Base-by-base conservation (phyloP, 345 rosid species). In the Euphorbia pulcherrima region DNA sequence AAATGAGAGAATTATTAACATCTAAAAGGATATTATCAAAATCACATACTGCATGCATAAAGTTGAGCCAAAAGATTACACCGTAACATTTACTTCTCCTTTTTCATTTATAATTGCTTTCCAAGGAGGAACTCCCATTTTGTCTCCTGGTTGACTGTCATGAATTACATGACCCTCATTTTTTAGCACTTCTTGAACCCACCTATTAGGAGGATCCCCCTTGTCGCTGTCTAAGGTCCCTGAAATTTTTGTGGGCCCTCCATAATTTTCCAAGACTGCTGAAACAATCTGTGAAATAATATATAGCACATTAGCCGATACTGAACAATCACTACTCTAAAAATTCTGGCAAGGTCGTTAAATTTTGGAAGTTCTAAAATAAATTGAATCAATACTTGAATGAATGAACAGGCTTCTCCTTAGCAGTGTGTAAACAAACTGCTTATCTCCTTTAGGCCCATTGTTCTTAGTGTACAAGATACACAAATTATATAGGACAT, bases 191-290 rank as follows among this genome's bases (percentile, higher is more conserved):
- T 88, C 97, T 58, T 89, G 82, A 78, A 84, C 88, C 93, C 90
- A 92, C 58, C 79, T 81, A 73, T 74, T 86, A 59, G 81, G 82
- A 67, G 71, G 67, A 64, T 57, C 73, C 73, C 60, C 71, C 37
- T 64, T 68, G 57, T 68, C 57, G 47, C 71, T 77, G 68, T 65
- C 80, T 77, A 65, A 68, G 82, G 75, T 82, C 74, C 81, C 85
- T 37, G 62, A 54, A 72, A 24, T 76, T 76, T 81, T 85, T 62
- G 68, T 53, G 16, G 67, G 66, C 40, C 74, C 78, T 68, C 79
- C 81, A 72, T 88, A 95, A 62, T 90, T 95, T 81, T 95, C 97
- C 84, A 95, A 79, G 62, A 90, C 92, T 63, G 83, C 94, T 65
- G 92, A 75, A 72, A 95, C 96, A 79, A 95, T 79, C 99, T 95